These are phyloP conservation scores for Luzula sylvatica DNA, from an alignment of 176 grass and related monocot species.

Conservation along the genomic window DNA sequence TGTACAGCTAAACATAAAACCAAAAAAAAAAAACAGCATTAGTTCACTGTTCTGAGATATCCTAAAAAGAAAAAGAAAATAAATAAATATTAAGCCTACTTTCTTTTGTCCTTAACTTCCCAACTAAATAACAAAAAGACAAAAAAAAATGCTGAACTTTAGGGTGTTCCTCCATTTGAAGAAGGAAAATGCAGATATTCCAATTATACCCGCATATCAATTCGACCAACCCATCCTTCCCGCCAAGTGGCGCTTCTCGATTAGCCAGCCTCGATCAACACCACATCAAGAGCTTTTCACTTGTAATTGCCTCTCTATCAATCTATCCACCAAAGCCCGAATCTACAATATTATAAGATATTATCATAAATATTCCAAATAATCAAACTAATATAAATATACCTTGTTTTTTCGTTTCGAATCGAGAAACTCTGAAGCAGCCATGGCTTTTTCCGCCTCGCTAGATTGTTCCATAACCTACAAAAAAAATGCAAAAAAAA, in stretches of 20 bases:
- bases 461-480: constrained; percentile 86
- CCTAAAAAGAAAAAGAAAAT: constrained; percentile 51
- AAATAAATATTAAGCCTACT: constrained; percentile 22
- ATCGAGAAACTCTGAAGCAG: constrained; percentile 79
- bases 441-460: constrained; percentile 80
- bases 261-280: constrained; percentile 20
- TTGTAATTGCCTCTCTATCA: constrained; percentile 87
- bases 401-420: constrained; percentile 92
- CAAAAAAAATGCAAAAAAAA: constrained; percentile 8
- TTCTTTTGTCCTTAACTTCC: constrained; percentile 26
- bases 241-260: constrained; percentile 7
- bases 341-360: constrained; percentile 48
- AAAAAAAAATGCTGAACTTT: constrained; percentile 35
- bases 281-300: constrained; percentile 42
- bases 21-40: constrained; percentile 43
- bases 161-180: constrained; percentile 26
- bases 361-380: neutral
- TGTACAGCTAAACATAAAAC: constrained; percentile 44
- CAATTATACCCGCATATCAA: constrained; percentile 28
- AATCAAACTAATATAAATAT: neutral
- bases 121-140: constrained; percentile 41
- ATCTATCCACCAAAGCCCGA: constrained; percentile 69
- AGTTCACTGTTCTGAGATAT: constrained; percentile 39
- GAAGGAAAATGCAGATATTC: constrained; percentile 34
- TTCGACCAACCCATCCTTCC: constrained; percentile 13